Evolutionary conservation across 306 rosid genomes (phyloP).

Genomic region (Spatholobus suberectus): DNA sequence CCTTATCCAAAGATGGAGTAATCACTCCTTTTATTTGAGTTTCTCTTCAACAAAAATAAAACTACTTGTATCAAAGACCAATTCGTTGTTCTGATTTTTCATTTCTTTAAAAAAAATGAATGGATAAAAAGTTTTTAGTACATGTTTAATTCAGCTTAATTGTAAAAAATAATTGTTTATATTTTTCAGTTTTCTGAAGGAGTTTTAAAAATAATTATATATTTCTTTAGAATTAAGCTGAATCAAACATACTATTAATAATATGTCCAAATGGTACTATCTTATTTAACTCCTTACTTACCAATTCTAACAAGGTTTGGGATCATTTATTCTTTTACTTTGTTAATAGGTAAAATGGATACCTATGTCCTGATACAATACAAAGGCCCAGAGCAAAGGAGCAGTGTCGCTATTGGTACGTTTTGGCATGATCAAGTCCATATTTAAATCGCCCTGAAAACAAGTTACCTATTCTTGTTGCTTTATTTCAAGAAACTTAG

Average conservation of each 20-base stretch:
- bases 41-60: not conserved
- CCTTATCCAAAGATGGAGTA: no score
- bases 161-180: not conserved
- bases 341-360: constrained; percentile 64
- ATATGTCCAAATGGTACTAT: not conserved
- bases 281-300: not conserved
- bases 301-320: not conserved
- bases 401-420: constrained; percentile 68
- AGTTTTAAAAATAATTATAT: no score
- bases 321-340: not conserved
- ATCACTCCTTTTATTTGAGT: no score
- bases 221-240: no score
- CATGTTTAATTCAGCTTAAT: not conserved
- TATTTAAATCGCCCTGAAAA: not conserved
- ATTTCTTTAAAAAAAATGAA: not conserved
- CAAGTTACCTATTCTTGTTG: not conserved
- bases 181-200: not conserved
- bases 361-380: constrained; percentile 78
- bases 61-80: not conserved
- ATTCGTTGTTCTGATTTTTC: not conserved
- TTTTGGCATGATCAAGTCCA: not conserved
- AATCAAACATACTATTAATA: not conserved
- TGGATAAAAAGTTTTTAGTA: not conserved
- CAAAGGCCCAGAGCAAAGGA: constrained; percentile 76
- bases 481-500: not conserved